Evolutionary conservation across 148 eudicot genomes (phyloP).

Genomic region (Dysphania ambrosioides): DNA sequence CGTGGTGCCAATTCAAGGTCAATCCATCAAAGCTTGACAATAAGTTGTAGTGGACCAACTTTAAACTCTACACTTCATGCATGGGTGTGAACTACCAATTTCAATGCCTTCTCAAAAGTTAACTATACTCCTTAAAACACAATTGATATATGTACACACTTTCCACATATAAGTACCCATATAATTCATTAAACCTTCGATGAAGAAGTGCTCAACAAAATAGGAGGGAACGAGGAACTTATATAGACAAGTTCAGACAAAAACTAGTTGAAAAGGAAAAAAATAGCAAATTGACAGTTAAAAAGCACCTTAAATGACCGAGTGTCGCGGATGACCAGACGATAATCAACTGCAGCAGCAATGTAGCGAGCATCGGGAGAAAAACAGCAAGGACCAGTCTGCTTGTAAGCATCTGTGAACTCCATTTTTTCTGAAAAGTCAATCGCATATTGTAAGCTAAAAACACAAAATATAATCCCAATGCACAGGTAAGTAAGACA

Average conservation of each 20-base stretch:
- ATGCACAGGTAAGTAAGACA: neutral
- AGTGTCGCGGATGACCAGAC: slow-evolving; percentile 87
- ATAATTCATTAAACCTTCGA: too few relatives aligned
- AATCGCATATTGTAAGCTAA: neutral
- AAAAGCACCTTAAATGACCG: slow-evolving; percentile 63
- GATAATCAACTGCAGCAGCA: slow-evolving; percentile 87
- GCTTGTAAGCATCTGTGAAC: slow-evolving; percentile 85
- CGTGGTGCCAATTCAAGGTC: too few relatives aligned
- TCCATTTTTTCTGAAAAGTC: slow-evolving; percentile 48
- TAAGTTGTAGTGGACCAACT: too few relatives aligned
- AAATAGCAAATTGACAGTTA: neutral
- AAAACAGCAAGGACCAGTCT: slow-evolving; percentile 76
- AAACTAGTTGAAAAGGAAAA: neutral
- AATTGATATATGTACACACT: too few relatives aligned
- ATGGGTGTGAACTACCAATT: too few relatives aligned
- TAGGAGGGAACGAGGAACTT: neutral
- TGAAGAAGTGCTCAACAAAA: too few relatives aligned
- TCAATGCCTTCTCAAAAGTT: too few relatives aligned
- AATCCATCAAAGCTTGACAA: too few relatives aligned
- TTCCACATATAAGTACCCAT: too few relatives aligned
- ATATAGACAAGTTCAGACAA: neutral
- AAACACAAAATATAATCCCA: neutral
- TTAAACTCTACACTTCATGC: too few relatives aligned
- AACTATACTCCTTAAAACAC: too few relatives aligned
- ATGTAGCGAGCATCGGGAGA: slow-evolving; percentile 77